Percentiles rank a stretch among this genome's conserved stretches.
Evolutionary conservation across 306 rosid genomes (phyloP).

Genomic region (Trichosanthes cucumerina): DNA sequence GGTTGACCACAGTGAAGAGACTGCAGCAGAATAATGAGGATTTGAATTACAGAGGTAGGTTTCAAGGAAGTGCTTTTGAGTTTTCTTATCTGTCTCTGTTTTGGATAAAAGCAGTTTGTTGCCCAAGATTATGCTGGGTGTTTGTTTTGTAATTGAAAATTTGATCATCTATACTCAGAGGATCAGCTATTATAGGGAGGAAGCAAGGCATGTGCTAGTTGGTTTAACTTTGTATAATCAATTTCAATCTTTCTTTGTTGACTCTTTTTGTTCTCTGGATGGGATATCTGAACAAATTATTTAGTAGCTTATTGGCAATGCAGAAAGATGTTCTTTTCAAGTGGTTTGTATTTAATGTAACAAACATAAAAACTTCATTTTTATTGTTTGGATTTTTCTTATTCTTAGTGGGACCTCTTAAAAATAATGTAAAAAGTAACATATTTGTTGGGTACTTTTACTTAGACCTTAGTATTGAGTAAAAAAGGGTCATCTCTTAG

Average conservation of each 20-base stretch:
- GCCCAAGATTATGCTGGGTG: constrained; percentile 1
- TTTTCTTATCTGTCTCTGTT: constrained; percentile 1
- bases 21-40: constrained; percentile 52
- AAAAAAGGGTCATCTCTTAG: background rate
- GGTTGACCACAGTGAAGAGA: constrained; percentile 43
- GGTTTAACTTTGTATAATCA: constrained; percentile 9
- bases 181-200: background rate
- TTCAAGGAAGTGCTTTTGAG: constrained; percentile 8
- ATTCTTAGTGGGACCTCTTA: background rate
- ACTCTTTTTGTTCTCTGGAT: constrained; percentile 1
- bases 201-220: background rate
- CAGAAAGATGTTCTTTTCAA: background rate
- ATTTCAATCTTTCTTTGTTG: constrained; percentile 4
- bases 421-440: background rate
- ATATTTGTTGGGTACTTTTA: background rate
- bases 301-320: background rate
- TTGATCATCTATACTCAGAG: background rate
- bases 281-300: constrained; percentile 1
- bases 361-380: background rate
- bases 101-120: background rate
- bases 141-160: background rate
- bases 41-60: background rate
- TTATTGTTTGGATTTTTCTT: background rate
- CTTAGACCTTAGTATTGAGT: background rate
- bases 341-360: background rate